A percentile compares a stretch with the other conserved stretches of the same genome.
These are phyloP conservation scores for Epichloe coenophiala DNA, from an alignment of 2,329 filamentous ascomycete genomes.

Conservation along the genomic window DNA sequence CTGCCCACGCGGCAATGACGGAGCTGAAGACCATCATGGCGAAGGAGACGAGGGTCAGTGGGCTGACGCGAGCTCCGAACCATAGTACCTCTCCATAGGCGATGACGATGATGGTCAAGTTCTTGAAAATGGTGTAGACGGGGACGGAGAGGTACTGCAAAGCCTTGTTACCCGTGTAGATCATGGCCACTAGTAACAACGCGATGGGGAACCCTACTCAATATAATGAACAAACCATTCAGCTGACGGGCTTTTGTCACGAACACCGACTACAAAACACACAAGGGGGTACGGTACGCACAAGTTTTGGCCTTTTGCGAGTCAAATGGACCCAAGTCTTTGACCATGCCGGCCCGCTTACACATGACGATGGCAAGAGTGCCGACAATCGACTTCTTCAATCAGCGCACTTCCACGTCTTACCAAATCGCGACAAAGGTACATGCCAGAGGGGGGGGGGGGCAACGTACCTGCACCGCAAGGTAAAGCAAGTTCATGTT, in stretches of 20 bases:
- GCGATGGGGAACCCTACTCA: conserved; percentile 83
- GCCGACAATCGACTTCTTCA: conserved; percentile 67
- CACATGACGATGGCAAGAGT: conserved; percentile 69
- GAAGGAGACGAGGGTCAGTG: conserved; percentile 82
- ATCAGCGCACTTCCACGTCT: not conserved
- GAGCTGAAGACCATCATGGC: conserved; percentile 94
- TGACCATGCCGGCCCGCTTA: conserved; percentile 73
- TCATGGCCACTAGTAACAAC: conserved; percentile 93
- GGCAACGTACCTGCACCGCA: conserved; percentile 65
- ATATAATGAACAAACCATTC: not conserved
- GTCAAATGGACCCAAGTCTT: conserved; percentile 71
- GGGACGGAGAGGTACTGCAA: conserved; percentile 94
- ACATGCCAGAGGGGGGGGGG: not conserved
- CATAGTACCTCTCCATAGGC: conserved; percentile 96
- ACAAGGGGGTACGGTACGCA: conserved; percentile 28
- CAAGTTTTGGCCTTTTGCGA: conserved; percentile 84
- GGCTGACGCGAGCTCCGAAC: conserved; percentile 91
- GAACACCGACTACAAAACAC: not conserved
- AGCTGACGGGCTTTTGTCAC: not conserved
- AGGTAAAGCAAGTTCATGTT: conserved; percentile 96
- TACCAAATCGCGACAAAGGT: not conserved
- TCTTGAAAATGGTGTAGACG: conserved; percentile 99
- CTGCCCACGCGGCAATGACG: conserved; percentile 89
- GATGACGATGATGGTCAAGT: conserved; percentile 95
- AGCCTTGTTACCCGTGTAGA: conserved; percentile 93